Evolutionary conservation across 306 rosid species (phyloP).

Genomic region (Prunus armeniaca): DNA sequence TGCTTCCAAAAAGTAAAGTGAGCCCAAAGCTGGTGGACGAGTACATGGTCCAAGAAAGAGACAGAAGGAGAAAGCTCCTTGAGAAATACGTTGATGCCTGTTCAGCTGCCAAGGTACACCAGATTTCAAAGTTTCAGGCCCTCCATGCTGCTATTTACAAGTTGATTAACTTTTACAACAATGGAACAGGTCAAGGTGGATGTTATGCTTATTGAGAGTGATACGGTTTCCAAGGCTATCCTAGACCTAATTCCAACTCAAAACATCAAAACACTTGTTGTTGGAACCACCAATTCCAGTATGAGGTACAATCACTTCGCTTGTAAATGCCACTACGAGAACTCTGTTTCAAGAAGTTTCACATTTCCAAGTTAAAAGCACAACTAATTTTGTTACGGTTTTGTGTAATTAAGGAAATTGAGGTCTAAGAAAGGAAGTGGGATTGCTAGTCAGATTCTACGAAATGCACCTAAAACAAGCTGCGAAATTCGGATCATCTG

Average conservation of each 20-base stretch:
- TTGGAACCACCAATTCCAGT: slow-evolving; percentile 63
- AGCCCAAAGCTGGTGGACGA: slow-evolving; percentile 42
- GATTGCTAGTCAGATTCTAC: slow-evolving; percentile 57
- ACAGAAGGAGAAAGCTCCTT: slow-evolving; percentile 45
- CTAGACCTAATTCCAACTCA: slow-evolving; percentile 53
- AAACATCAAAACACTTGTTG: slow-evolving; percentile 52
- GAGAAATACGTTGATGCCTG: slow-evolving; percentile 48
- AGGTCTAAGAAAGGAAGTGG: slow-evolving; percentile 53
- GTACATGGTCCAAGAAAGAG: slow-evolving; percentile 49
- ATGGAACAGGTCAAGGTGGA: slow-evolving; percentile 66
- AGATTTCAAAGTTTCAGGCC: neutral
- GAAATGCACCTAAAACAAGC: slow-evolving; percentile 39
- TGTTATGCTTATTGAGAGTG: slow-evolving; percentile 63
- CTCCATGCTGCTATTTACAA: neutral
- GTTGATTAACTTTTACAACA: neutral
- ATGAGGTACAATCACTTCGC: slow-evolving; percentile 35
- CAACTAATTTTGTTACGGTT: neutral
- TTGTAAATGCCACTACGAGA: neutral
- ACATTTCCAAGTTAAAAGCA: neutral
- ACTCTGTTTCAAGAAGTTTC: neutral
- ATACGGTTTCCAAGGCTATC: slow-evolving; percentile 55
- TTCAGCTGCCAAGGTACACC: slow-evolving; percentile 48
- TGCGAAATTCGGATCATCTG: slow-evolving; percentile 58
- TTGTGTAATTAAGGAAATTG: slow-evolving; percentile 42
- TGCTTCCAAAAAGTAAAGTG: slow-evolving; percentile 61